These are phyloP conservation scores for Ganoderma sinense DNA, from an alignment of 1,284 basidiomycete species.

Conservation along the genomic window DNA sequence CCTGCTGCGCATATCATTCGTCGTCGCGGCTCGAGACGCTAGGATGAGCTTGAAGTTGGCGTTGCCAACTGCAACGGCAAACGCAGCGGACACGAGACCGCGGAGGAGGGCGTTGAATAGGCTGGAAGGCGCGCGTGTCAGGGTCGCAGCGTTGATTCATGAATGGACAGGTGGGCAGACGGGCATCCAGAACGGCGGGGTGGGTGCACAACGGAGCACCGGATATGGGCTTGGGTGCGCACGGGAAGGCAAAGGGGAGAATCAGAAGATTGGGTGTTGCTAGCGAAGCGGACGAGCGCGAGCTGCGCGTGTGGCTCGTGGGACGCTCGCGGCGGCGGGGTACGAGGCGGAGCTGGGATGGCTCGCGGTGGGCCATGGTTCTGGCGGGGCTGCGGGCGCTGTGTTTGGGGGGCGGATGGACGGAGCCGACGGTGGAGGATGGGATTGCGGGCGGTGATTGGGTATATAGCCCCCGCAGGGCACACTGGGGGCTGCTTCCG, in stretches of 20 bases:
- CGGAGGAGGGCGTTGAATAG: background rate
- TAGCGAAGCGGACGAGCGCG: constrained; percentile 7
- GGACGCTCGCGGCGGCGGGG: background rate
- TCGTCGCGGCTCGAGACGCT: background rate
- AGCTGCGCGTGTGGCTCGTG: constrained; percentile 6
- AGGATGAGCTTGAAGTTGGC: background rate
- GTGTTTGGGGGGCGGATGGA: background rate
- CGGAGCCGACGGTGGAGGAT: constrained; percentile 3
- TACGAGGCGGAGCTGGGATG: background rate
- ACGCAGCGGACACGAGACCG: background rate
- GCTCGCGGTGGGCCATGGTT: constrained; percentile 1
- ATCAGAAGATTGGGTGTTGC: constrained; percentile 5
- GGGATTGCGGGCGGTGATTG: constrained; percentile 11
- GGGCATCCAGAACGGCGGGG: background rate
- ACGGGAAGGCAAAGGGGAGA: background rate
- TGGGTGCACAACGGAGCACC: background rate
- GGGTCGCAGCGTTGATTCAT: background rate
- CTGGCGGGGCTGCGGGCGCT: constrained; percentile 4
- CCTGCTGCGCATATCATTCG: constrained; percentile 8
- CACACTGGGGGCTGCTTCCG: background rate
- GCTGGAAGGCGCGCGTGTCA: background rate
- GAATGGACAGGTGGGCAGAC: background rate
- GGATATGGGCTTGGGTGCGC: background rate
- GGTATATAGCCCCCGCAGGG: constrained; percentile 23
- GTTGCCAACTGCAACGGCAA: background rate